Evolutionary conservation across 169 alveolate genomes (phyloP).

Genomic region (Eimeria praecox): DNA sequence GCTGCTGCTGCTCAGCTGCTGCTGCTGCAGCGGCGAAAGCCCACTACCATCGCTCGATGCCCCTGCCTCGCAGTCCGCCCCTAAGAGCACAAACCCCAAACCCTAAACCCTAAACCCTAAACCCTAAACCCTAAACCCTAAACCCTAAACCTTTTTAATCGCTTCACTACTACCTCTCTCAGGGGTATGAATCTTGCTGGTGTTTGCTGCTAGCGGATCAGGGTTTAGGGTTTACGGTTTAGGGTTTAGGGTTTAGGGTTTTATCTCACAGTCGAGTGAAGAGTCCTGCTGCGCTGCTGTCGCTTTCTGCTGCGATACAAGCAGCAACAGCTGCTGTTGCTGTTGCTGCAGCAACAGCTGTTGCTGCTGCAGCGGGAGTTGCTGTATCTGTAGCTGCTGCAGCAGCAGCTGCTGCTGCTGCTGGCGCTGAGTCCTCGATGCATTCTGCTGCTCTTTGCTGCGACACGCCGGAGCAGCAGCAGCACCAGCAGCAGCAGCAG

Average conservation of each 20-base stretch:
- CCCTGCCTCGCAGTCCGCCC: slow-evolving; percentile 1
- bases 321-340: neutral
- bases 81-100: neutral
- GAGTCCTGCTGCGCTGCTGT: neutral
- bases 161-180: neutral
- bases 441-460: neutral
- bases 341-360: neutral
- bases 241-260: neutral
- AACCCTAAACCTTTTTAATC: neutral
- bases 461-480: neutral
- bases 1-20: slow-evolving; percentile 2
- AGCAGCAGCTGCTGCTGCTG: neutral
- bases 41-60: neutral
- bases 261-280: neutral
- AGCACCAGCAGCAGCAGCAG: slow-evolving; percentile 6
- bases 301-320: neutral
- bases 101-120: neutral
- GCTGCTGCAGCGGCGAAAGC: slow-evolving; percentile 6
- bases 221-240: neutral
- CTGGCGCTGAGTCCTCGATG: neutral
- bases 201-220: neutral
- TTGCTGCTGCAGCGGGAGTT: no score
- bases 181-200: neutral
- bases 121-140: neutral
- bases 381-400: neutral